A percentile compares a stretch with the other conserved stretches of the same genome.
Conservation (phyloP, 2,329 filamentous ascomycete species). For the Verticillium zaregamsianum region DNA sequence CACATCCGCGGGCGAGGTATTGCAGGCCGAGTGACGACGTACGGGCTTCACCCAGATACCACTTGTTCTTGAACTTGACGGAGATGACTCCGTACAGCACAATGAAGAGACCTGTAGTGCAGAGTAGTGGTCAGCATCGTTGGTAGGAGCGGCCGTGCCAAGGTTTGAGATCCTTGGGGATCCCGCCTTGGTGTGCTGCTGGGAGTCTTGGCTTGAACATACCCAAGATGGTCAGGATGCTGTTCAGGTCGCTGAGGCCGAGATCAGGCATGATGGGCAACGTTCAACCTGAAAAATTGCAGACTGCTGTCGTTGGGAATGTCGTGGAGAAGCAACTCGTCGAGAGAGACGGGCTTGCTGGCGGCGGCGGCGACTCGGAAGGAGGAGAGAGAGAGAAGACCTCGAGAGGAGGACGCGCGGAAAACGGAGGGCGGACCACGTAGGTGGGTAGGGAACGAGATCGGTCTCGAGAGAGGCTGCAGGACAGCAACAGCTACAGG, state of each 20-base stretch:
- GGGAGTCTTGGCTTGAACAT: neutral
- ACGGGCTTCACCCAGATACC: conserved; percentile 53
- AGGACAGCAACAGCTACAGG: neutral
- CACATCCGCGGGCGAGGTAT: neutral
- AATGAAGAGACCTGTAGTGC: conserved; percentile 37
- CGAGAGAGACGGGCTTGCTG: neutral
- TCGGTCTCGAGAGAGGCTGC: neutral
- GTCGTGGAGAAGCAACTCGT: neutral
- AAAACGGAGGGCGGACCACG: neutral
- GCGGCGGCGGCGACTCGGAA: neutral
- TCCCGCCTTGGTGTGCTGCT: neutral
- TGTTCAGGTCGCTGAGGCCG: conserved; percentile 9
- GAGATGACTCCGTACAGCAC: conserved; percentile 45
- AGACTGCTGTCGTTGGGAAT: neutral
- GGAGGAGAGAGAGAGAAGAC: neutral
- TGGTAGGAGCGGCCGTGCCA: neutral
- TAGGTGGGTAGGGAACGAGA: neutral
- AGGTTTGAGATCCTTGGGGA: neutral
- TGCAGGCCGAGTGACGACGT: conserved; percentile 16
- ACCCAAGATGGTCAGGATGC: conserved; percentile 15
- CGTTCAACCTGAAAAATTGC: neutral
- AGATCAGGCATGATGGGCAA: conserved; percentile 3
- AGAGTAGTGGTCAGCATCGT: neutral
- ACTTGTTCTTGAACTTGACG: conserved; percentile 46
- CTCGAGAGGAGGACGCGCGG: neutral